Evolutionary conservation across 768 basidiomycete genomes (phyloP).

Genomic region (Serendipita sp.): DNA sequence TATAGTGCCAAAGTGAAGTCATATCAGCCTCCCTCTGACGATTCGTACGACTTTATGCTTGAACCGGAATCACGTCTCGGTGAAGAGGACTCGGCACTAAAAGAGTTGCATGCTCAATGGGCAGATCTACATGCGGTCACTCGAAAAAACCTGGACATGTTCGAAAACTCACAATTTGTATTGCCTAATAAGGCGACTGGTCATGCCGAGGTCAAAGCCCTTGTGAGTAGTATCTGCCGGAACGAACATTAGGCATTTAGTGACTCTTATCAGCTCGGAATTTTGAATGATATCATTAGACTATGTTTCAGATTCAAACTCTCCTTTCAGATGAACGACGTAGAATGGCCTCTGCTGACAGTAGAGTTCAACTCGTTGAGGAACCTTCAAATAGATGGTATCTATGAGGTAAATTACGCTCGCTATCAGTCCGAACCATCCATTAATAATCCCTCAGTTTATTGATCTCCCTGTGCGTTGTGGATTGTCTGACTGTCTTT

Average conservation of each 20-base stretch:
- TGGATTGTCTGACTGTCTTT: background rate
- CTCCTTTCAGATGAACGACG: background rate
- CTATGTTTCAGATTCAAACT: conserved; percentile 1
- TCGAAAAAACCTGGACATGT: background rate
- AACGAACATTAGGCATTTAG: background rate
- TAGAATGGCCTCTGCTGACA: conserved; percentile 1
- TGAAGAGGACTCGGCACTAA: background rate
- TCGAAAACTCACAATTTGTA: background rate
- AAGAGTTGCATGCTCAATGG: background rate
- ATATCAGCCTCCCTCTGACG: conserved; percentile 1
- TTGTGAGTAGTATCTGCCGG: background rate
- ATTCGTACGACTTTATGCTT: background rate
- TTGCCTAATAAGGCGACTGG: background rate
- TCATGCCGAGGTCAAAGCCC: background rate
- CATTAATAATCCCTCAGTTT: background rate
- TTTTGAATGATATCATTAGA: background rate
- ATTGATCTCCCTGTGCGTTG: background rate
- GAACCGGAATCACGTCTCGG: background rate
- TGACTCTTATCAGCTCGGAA: background rate
- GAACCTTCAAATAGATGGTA: background rate
- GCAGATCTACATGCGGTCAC: background rate
- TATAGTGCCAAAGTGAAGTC: background rate
- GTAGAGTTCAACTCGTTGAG: conserved; percentile 3
- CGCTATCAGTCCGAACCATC: background rate
- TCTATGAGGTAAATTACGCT: background rate